phyloP scores from a whole-genome alignment of 352 stramenopile species.

The Pythium sukuiense region DNA sequence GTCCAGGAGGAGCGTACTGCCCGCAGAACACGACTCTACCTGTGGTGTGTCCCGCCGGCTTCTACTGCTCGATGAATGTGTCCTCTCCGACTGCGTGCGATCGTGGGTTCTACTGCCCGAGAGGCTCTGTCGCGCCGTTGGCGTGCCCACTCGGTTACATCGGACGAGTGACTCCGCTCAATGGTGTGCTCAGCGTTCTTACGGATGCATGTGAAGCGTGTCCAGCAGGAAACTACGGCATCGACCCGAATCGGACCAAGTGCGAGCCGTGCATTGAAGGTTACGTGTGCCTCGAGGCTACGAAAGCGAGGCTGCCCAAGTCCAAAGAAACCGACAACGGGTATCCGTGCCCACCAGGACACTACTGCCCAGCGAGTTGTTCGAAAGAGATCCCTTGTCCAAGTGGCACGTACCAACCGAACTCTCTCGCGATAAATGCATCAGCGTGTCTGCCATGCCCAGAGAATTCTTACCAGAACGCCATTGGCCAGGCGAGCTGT shows the following conservation, averaged over 20 bases:
- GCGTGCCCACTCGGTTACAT: slow-evolving; percentile 81
- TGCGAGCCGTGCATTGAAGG: slow-evolving; percentile 76
- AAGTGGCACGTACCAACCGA: slow-evolving; percentile 75
- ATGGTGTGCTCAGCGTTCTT: slow-evolving; percentile 47
- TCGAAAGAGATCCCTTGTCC: slow-evolving; percentile 64
- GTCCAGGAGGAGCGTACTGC: slow-evolving; percentile 73
- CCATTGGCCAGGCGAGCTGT: slow-evolving; percentile 61
- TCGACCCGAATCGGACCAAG: slow-evolving; percentile 70
- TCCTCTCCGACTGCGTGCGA: slow-evolving; percentile 38
- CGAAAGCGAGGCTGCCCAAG: slow-evolving; percentile 52
- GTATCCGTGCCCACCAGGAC: slow-evolving; percentile 79
- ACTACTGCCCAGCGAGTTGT: slow-evolving; percentile 71
- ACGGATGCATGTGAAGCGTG: slow-evolving; percentile 71
- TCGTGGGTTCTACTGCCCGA: slow-evolving; percentile 73
- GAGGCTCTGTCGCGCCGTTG: slow-evolving; percentile 45
- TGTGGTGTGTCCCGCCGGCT: slow-evolving; percentile 66
- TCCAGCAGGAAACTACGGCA: slow-evolving; percentile 73
- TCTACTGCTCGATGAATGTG: slow-evolving; percentile 60
- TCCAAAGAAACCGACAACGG: slow-evolving; percentile 67
- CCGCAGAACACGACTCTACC: slow-evolving; percentile 64
- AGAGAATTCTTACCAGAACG: slow-evolving; percentile 79
- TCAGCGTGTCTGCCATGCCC: slow-evolving; percentile 69
- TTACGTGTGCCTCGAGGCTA: slow-evolving; percentile 84
- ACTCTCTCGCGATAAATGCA: slow-evolving; percentile 37
- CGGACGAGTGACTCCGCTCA: slow-evolving; percentile 50